Base-by-base conservation (phyloP, 192 early-diverging fungal genomes). In the Rhizophagus prolifer region DNA sequence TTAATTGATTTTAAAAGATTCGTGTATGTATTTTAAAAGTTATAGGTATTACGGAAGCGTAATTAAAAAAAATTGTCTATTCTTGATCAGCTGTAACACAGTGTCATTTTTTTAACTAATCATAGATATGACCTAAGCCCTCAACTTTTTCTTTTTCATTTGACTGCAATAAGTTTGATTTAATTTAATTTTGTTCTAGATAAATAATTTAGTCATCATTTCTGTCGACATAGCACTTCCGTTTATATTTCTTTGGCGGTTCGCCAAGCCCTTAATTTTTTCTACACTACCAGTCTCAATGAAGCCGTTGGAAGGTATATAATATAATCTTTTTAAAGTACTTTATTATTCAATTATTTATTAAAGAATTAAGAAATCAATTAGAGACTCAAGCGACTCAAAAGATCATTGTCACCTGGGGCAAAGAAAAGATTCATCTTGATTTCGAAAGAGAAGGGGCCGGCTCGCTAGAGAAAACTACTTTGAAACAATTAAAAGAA, bases 401-500 rank as follows among this genome's bases (percentile, higher is more conserved):
- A 41, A 23, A 64, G 28, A 19, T 75, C 21, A 16, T 75, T 6
- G 44, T 75, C 21, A 75, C 6, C 23, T 75, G 73, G 73, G 61
- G 73, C 4, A 10, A 10, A 36, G 73, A 75, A 65, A 75, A 46
- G 44, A 26, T 75, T 46, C 36, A 64, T 13, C 6, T 85, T 26
- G 84, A 83, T 30, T 85, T 85, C 28, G 31, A 58, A 25, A 44
- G 67, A 38, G 75, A 81, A 19, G 82, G 84, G 14, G 9, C 69
- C 10, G 67, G 82, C 73, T 72, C 81, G 16, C 69, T 89, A 7
- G 79, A 84, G 6, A 78, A 81, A 34, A 86, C 90, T 25, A 92
- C 89, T 10, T 88, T 97, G 9, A 88, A 87, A 10, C 88, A 93
- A 58, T 81, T 97, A 74, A 89, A 94, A 62, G 88, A 92, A 58